Evolutionary conservation across 352 stramenopile genomes (phyloP).

Genomic region (Pythium insidiosum): DNA sequence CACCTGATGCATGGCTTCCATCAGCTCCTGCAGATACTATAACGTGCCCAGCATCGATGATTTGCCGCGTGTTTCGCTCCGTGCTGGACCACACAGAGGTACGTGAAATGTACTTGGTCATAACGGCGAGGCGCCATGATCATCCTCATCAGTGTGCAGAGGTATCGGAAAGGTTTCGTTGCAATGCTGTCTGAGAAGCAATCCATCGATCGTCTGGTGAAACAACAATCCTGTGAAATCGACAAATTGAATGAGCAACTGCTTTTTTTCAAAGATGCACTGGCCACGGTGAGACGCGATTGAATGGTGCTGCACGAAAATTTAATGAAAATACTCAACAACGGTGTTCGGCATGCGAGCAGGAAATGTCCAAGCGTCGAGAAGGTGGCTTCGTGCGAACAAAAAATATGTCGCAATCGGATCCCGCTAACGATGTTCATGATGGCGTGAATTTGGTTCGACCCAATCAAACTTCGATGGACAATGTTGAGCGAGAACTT

Average conservation of each 20-base stretch:
- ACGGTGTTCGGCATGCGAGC: background rate
- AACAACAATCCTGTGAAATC: constrained; percentile 24
- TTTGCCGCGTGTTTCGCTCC: constrained; percentile 20
- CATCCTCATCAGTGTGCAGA: background rate
- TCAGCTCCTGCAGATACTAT: too few species aligned
- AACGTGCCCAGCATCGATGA: constrained; percentile 27
- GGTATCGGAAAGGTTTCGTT: constrained; percentile 6
- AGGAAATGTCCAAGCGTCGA: background rate
- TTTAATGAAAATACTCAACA: background rate
- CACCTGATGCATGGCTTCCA: too few species aligned
- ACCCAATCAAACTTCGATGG: constrained; percentile 1
- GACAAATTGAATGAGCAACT: constrained; percentile 36
- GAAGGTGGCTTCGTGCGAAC: background rate
- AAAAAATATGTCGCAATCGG: background rate
- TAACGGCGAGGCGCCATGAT: too few species aligned
- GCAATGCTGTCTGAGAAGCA: constrained; percentile 31
- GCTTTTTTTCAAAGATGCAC: constrained; percentile 50
- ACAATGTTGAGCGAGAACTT: too few species aligned
- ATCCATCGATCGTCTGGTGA: constrained; percentile 16
- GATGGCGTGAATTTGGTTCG: too few species aligned
- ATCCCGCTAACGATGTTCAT: background rate
- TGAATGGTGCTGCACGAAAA: background rate
- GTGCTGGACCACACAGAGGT: too few species aligned
- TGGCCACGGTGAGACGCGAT: constrained; percentile 22
- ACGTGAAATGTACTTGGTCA: too few species aligned